Evolutionary conservation across 805 yeast species (phyloP).

Genomic region (Myxozyma neglecta): DNA sequence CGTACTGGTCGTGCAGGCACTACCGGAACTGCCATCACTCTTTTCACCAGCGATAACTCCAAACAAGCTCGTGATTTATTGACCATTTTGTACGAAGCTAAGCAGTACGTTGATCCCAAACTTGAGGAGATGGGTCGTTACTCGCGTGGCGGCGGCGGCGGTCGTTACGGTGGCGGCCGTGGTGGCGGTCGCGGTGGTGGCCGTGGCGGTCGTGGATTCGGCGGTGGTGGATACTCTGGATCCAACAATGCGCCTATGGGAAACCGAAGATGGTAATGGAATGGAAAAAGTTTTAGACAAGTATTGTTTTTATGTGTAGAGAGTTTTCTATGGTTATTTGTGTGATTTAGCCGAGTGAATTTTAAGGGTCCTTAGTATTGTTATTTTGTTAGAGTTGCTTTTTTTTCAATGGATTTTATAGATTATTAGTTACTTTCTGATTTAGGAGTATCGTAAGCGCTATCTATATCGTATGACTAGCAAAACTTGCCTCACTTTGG

Average conservation of each 20-base stretch:
- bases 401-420: no score
- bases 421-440: no score
- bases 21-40: constrained; percentile 90
- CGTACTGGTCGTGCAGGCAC: constrained; percentile 99
- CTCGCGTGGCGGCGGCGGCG: constrained; percentile 65
- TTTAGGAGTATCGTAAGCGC: no score
- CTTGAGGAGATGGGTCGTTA: constrained; percentile 75
- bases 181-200: constrained; percentile 48
- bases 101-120: constrained; percentile 82
- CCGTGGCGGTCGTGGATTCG: constrained; percentile 40
- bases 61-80: constrained; percentile 88
- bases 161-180: constrained; percentile 54
- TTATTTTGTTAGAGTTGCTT: no score
- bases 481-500: no score
- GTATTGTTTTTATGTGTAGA: background rate
- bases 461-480: no score
- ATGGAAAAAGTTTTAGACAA: background rate
- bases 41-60: constrained; percentile 85
- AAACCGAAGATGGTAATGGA: constrained; percentile 39
- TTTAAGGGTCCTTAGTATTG: no score
- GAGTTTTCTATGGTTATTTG: background rate
- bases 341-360: no score
- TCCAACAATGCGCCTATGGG: constrained; percentile 47
- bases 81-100: constrained; percentile 90
- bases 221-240: constrained; percentile 41